phyloP scores from a whole-genome alignment of 495 filamentous ascomycete genomes.

The Trichoderma parareesei region DNA sequence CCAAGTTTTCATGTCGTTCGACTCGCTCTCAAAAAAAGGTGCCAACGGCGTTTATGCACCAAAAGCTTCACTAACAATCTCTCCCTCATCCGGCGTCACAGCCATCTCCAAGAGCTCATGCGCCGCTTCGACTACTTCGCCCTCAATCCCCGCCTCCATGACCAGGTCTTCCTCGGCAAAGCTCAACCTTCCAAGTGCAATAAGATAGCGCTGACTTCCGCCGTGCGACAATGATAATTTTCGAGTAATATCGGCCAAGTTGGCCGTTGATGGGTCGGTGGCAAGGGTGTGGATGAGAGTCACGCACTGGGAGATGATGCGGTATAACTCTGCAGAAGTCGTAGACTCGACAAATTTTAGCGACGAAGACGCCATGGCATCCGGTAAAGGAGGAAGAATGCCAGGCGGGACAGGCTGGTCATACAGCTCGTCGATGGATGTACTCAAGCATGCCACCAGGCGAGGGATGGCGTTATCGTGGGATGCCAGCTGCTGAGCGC shows the following conservation, averaged over 20 bases:
- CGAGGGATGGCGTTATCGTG: conserved; percentile 34
- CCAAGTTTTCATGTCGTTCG: too few relatives aligned
- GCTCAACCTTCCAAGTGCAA: conserved; percentile 36
- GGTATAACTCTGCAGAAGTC: conserved; percentile 16
- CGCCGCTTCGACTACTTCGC: conserved; percentile 37
- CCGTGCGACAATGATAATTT: conserved; percentile 31
- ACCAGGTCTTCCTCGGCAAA: conserved; percentile 39
- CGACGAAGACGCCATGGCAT: conserved; percentile 2
- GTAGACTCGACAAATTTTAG: neutral
- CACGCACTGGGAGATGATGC: conserved; percentile 23
- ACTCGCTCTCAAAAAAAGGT: neutral
- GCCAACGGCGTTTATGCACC: conserved; percentile 18
- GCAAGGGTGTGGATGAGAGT: conserved; percentile 34
- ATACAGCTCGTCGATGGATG: conserved; percentile 37
- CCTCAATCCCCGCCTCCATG: conserved; percentile 30
- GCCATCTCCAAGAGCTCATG: conserved; percentile 39
- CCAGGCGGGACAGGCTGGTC: conserved; percentile 16
- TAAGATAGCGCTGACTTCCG: conserved; percentile 33
- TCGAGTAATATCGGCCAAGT: conserved; percentile 25
- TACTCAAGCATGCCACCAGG: conserved; percentile 29
- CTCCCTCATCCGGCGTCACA: conserved; percentile 37
- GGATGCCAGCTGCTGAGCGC: conserved; percentile 28
- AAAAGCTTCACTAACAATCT: conserved; percentile 33
- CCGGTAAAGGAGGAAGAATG: conserved; percentile 1
- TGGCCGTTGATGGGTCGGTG: conserved; percentile 28